Conservation (phyloP, 1,139 yeast genomes). For the Taphrina deformans region DNA sequence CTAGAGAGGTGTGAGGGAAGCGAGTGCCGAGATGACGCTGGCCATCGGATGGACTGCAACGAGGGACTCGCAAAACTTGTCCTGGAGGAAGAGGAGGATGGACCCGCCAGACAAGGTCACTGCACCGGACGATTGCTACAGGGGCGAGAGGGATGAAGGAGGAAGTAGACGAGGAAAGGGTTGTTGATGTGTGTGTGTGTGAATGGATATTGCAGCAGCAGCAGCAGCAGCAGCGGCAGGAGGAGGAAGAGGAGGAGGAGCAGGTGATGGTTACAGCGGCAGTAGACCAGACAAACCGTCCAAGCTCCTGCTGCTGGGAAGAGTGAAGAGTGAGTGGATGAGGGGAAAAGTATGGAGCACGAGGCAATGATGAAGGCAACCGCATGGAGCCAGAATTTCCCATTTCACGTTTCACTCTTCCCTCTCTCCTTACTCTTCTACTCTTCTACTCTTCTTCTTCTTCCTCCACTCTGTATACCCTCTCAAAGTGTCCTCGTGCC, state of each 20-base stretch:
- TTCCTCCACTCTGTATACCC: not conserved
- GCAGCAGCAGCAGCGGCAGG: too few species aligned
- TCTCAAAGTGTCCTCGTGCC: not conserved
- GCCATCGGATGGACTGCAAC: not conserved
- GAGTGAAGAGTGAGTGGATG: not conserved
- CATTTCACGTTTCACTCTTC: not conserved
- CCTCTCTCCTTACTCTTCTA: not conserved
- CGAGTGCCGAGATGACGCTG: not conserved
- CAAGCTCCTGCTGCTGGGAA: too few species aligned
- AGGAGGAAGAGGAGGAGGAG: too few species aligned
- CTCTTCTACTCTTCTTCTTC: not conserved
- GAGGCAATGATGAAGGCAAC: not conserved
- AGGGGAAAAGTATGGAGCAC: not conserved
- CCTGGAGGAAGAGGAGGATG: too few species aligned
- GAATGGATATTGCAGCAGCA: too few species aligned
- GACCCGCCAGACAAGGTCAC: too few species aligned
- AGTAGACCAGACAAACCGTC: too few species aligned
- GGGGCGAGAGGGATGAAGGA: not conserved
- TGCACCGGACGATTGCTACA: too few species aligned
- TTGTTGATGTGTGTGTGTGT: not conserved
- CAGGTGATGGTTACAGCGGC: not conserved
- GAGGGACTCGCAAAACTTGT: too few species aligned
- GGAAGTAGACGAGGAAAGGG: not conserved
- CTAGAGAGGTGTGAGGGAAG: not conserved
- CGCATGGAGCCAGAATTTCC: not conserved